phyloP scores from a whole-genome alignment of 495 filamentous ascomycete species.

The Trypethelium eluteriae region DNA sequence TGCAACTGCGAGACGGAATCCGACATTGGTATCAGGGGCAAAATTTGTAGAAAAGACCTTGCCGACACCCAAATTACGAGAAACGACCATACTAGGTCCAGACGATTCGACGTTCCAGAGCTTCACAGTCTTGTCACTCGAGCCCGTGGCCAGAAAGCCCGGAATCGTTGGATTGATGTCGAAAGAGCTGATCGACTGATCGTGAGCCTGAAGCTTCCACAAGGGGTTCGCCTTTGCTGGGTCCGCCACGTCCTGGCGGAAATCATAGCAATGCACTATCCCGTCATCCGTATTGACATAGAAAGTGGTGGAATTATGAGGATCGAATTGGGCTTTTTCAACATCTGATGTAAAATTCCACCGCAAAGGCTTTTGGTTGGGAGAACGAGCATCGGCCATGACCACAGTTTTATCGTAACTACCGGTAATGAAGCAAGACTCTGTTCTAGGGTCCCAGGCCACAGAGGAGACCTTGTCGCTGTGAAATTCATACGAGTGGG shows the following conservation, averaged over 20 bases:
- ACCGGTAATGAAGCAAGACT: slow-evolving; percentile 76
- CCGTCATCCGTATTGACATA: slow-evolving; percentile 81
- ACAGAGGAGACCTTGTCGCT: slow-evolving; percentile 95
- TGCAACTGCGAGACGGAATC: slow-evolving; percentile 84
- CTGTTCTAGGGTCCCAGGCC: slow-evolving; percentile 76
- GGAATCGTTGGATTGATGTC: slow-evolving; percentile 84
- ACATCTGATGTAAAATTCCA: slow-evolving; percentile 95
- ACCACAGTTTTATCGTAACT: slow-evolving; percentile 91
- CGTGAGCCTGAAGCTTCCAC: slow-evolving; percentile 93
- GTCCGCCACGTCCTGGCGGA: slow-evolving; percentile 57
- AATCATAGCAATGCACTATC: slow-evolving; percentile 79
- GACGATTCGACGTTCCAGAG: slow-evolving; percentile 82
- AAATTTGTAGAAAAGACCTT: slow-evolving; percentile 89
- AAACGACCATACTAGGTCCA: slow-evolving; percentile 80
- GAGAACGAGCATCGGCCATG: slow-evolving; percentile 86
- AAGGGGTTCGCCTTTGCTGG: slow-evolving; percentile 70
- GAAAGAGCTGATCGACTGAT: slow-evolving; percentile 88
- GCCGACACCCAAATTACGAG: slow-evolving; percentile 82
- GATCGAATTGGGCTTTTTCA: slow-evolving; percentile 85
- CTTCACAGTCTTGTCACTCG: slow-evolving; percentile 88
- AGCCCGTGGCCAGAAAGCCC: slow-evolving; percentile 86
- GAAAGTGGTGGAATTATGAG: slow-evolving; percentile 86
- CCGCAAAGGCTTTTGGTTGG: slow-evolving; percentile 64
- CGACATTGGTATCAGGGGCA: slow-evolving; percentile 79
- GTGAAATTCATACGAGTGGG: slow-evolving; percentile 84